A percentile compares a stretch with the other conserved stretches of the same genome.
These are phyloP conservation scores for Graphium sp. DNA, from an alignment of 2,329 filamentous ascomycete species.

Conservation along the genomic window DNA sequence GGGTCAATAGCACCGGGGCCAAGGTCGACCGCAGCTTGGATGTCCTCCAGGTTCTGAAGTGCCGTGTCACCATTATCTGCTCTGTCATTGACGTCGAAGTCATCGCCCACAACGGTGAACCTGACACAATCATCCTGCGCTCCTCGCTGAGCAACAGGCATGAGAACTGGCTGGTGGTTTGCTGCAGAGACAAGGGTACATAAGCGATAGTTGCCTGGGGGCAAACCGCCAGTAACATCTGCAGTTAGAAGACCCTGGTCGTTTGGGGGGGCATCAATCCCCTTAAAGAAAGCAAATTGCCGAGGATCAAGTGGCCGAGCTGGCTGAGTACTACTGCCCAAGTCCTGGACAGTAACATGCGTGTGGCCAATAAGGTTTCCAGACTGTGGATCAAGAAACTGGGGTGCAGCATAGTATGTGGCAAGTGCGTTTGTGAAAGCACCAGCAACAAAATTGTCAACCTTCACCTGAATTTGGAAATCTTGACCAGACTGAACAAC, in stretches of 20 bases:
- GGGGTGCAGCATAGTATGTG: constrained; percentile 32
- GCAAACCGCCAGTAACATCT: constrained; percentile 18
- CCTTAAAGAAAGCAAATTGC: constrained; percentile 21
- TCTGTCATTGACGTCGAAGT: constrained; percentile 10
- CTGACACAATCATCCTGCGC: constrained; percentile 26
- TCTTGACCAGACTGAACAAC: constrained; percentile 19
- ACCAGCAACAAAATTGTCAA: constrained; percentile 25
- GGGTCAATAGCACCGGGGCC: constrained; percentile 10
- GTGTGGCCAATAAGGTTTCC: constrained; percentile 27
- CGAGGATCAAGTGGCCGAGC: constrained; percentile 22
- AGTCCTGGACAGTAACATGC: constrained; percentile 28
- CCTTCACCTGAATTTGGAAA: constrained; percentile 24
- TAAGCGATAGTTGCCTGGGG: constrained; percentile 22
- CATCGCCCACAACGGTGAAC: constrained; percentile 18
- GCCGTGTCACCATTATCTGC: constrained; percentile 12
- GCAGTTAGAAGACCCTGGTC: constrained; percentile 17
- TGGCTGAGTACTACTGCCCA: constrained; percentile 24
- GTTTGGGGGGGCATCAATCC: constrained; percentile 21
- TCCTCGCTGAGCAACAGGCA: constrained; percentile 25
- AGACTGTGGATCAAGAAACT: constrained; percentile 17
- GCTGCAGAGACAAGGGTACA: constrained; percentile 22
- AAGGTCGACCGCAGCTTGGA: constrained; percentile 9
- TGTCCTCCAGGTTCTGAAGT: constrained; percentile 6
- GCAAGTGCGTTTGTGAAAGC: constrained; percentile 30
- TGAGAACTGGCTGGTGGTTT: constrained; percentile 25